These are phyloP conservation scores for Rubia peregrina DNA, from an alignment of 305 asterid genomes.

Conservation along the genomic window DNA sequence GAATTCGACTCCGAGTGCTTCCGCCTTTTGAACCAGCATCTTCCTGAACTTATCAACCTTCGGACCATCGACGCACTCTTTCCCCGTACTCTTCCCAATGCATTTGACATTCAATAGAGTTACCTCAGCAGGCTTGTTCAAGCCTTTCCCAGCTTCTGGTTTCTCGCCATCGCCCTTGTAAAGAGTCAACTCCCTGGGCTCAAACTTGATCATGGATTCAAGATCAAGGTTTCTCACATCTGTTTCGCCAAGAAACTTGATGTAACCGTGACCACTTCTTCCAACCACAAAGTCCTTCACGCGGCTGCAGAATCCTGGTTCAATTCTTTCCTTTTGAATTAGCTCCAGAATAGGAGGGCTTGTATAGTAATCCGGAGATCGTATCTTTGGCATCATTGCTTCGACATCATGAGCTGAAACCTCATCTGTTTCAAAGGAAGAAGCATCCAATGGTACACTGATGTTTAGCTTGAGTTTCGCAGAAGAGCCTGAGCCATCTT, in stretches of 20 bases:
- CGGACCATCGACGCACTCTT: constrained; percentile 52
- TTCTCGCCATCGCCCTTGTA: constrained; percentile 54
- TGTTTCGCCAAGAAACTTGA: constrained; percentile 74
- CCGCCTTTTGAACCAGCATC: constrained; percentile 57
- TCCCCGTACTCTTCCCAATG: constrained; percentile 46
- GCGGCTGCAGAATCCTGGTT: constrained; percentile 55
- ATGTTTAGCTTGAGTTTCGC: not conserved
- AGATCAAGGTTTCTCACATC: constrained; percentile 67
- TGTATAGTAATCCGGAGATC: constrained; percentile 52
- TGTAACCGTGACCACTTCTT: constrained; percentile 61
- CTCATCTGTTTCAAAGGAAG: constrained; percentile 3
- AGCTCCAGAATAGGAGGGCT: constrained; percentile 64
- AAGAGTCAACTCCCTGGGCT: constrained; percentile 53
- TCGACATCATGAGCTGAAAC: constrained; percentile 9
- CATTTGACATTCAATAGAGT: constrained; percentile 71
- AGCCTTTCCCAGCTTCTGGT: constrained; percentile 74
- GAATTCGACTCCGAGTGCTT: constrained; percentile 65
- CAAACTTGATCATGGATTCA: constrained; percentile 59
- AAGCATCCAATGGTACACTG: not conserved
- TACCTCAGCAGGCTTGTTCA: constrained; percentile 73
- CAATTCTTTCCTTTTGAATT: constrained; percentile 66
- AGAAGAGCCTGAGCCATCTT: constrained; percentile 1
- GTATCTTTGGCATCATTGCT: constrained; percentile 51
- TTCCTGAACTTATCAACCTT: constrained; percentile 49
- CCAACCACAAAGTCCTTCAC: constrained; percentile 83